Base-by-base conservation (phyloP, 768 basidiomycete genomes). In the Cyathus striatus region DNA sequence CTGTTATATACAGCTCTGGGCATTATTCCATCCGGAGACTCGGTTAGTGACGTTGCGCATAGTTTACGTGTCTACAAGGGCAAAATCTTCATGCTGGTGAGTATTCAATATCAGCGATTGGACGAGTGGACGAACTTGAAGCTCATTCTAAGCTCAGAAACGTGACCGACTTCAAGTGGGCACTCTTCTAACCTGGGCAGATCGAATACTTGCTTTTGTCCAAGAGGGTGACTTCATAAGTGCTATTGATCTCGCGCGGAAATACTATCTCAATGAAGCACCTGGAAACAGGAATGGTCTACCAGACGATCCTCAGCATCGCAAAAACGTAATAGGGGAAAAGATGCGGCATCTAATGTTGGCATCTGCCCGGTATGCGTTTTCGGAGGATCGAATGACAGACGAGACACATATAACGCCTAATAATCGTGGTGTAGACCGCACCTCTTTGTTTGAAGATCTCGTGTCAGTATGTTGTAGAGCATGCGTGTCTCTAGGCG, bases 361-460 rank as follows among this genome's bases (percentile, higher is more conserved):
- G 9, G 92, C 96, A 2, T 96, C 96, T 1, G 72, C 86, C 32
- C 79, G 73, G 16, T 98, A 94, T 61, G 82, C 87, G 1, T 99
- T 99, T 61, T 94, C 95, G 2, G 90, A 96, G 54, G 92, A 98
- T 12, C 83, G 96, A 20, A 84, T 98, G 79, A 83, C 74, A 18
- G 96, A 98, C 59, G 78, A 75, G 30, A 95, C 93, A 2, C 93
- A 97, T 62, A 58, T 67, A 40, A 86, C 81, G 12, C 75, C 79
- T 5, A 88, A 93, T 58, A 86, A 86, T 17, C 81, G 90, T 27
- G 95, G 95, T 18, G 93, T 98, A 7, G 95, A 98, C 61, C 76
- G 90, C 37, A 96, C 93, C 0, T 71, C 79, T 17, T 68, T 98
- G 14, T 99, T 98, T 55, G 89, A 97, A 65, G 83, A 77, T 16